Conservation (phyloP, 495 filamentous ascomycete species). For the Saxophila tyrrhenica region DNA sequence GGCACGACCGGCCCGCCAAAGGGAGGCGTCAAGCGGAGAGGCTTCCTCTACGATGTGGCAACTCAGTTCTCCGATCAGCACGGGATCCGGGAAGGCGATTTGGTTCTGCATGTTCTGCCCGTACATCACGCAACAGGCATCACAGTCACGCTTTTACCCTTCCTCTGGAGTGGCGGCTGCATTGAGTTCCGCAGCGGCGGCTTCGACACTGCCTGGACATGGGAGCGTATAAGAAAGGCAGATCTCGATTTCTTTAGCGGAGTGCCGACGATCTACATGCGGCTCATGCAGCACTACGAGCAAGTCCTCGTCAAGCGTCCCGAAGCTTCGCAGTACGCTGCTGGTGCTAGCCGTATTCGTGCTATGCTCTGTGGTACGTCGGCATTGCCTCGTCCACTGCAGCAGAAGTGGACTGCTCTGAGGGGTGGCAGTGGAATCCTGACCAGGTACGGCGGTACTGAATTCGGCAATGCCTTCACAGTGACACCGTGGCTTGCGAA, state of each 20-base stretch:
- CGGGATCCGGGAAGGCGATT: conserved; percentile 19
- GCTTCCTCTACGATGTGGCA: conserved; percentile 23
- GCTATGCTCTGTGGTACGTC: conserved; percentile 37
- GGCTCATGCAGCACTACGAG: conserved; percentile 37
- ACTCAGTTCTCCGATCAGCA: conserved; percentile 23
- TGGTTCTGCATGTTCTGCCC: conserved; percentile 32
- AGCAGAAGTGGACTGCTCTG: conserved; percentile 34
- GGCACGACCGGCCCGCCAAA: conserved; percentile 32
- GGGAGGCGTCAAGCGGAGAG: conserved; percentile 28
- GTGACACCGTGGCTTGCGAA: conserved; percentile 26
- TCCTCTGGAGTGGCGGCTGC: conserved; percentile 31
- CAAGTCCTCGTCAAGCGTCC: conserved; percentile 13
- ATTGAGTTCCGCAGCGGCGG: conserved; percentile 39
- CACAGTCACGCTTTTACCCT: conserved; percentile 35
- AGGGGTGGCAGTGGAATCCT: conserved; percentile 30
- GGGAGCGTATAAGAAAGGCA: conserved; percentile 35
- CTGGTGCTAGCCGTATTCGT: conserved; percentile 30
- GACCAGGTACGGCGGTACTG: conserved; percentile 37
- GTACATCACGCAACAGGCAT: conserved; percentile 39
- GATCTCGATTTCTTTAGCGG: conserved; percentile 37
- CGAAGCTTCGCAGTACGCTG: conserved; percentile 25
- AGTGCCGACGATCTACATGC: conserved; percentile 41
- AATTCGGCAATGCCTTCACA: conserved; percentile 37
- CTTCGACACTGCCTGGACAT: conserved; percentile 37
- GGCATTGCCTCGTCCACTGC: conserved; percentile 34